Conservation (phyloP, 306 rosid species). For the Vigna hirtella region DNA sequence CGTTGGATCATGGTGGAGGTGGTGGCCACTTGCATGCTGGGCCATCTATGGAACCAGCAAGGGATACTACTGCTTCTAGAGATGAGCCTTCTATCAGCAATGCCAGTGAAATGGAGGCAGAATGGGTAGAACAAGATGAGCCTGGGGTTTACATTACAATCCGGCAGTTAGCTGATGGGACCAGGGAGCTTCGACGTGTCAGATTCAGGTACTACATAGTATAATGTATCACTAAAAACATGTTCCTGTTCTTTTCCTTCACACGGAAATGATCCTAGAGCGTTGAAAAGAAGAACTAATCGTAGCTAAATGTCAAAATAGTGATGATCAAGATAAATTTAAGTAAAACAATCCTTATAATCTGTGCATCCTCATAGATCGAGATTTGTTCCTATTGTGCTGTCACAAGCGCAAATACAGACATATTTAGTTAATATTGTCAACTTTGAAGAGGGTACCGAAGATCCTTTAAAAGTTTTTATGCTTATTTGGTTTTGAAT, state of each 20-base stretch:
- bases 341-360: neutral
- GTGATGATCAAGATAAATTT: neutral
- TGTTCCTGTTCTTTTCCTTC: neutral
- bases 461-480: neutral
- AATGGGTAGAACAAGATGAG: conserved; percentile 95
- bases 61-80: conserved; percentile 81
- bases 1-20: conserved; percentile 50
- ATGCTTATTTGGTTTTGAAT: neutral
- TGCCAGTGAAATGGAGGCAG: conserved; percentile 87
- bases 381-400: neutral
- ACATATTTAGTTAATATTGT: too few relatives aligned
- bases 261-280: neutral
- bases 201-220: conserved; percentile 77
- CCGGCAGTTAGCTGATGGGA: conserved; percentile 80
- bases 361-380: neutral
- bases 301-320: neutral
- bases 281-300: neutral
- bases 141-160: conserved; percentile 93
- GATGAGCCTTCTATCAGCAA: conserved; percentile 92
- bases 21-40: conserved; percentile 58
- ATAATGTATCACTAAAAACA: conserved; percentile 6
- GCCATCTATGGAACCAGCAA: conserved; percentile 73
- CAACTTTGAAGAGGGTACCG: too few relatives aligned
- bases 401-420: neutral
- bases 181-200: conserved; percentile 87